Conservation (phyloP, 805 yeast genomes). For the Wickerhamomyces mucosus region DNA sequence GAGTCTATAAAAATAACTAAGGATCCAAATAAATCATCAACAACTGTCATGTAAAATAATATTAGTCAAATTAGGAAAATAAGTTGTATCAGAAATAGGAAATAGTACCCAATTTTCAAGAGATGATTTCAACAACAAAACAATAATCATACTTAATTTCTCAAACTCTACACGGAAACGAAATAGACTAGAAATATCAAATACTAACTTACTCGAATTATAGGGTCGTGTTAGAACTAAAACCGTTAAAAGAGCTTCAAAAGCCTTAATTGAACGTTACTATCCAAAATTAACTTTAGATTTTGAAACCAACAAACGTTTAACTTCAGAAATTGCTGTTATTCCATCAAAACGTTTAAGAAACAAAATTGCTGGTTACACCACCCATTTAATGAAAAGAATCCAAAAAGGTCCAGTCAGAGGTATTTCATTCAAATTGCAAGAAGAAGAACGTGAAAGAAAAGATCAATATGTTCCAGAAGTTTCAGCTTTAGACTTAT, state of each 20-base stretch:
- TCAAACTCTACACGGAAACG: too few relatives aligned
- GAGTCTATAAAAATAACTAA: not conserved
- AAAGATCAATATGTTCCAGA: conserved; percentile 99
- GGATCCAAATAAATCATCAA: conserved; percentile 1
- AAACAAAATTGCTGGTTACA: conserved; percentile 99
- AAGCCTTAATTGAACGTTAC: conserved; percentile 98
- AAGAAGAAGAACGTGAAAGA: conserved; percentile 99
- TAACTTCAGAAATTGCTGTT: conserved; percentile 96
- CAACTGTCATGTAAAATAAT: conserved; percentile 2
- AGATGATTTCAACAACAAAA: too few relatives aligned
- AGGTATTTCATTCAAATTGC: conserved; percentile 99
- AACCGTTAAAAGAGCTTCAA: conserved; percentile 99
- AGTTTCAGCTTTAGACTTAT: conserved; percentile 97
- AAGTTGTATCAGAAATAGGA: too few relatives aligned
- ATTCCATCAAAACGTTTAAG: conserved; percentile 99
- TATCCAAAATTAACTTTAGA: conserved; percentile 99
- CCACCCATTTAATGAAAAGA: conserved; percentile 99
- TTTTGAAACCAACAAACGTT: conserved; percentile 99
- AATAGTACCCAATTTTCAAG: too few relatives aligned
- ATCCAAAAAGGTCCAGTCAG: conserved; percentile 99
- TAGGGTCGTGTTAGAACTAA: conserved; percentile 99
- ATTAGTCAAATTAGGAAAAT: too few relatives aligned
- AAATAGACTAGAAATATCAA: too few relatives aligned
- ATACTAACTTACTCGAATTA: too few relatives aligned
- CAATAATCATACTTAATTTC: too few relatives aligned